A percentile compares a stretch with the other conserved stretches of the same genome.
These are phyloP conservation scores for Bidens hawaiensis DNA, from an alignment of 140 eudicot species.

Conservation along the genomic window DNA sequence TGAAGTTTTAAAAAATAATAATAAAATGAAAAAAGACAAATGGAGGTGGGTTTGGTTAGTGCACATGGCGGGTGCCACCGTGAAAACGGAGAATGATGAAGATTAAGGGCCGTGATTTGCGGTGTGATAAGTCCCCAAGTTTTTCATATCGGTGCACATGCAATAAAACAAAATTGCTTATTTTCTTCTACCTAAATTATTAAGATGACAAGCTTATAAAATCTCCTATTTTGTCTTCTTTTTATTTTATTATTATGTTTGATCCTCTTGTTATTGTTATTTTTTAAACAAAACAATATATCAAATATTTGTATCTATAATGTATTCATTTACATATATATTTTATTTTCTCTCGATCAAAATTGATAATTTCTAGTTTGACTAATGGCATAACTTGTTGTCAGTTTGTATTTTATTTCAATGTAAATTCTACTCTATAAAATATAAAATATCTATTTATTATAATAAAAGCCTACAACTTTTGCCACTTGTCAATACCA, in stretches of 20 bases:
- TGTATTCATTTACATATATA: neutral
- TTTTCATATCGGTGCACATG: conserved; percentile 11
- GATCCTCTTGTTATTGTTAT: neutral
- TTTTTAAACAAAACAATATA: neutral
- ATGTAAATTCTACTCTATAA: too few species aligned
- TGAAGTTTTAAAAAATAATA: too few species aligned
- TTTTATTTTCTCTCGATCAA: neutral
- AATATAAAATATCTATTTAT: too few species aligned
- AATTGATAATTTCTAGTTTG: too few species aligned
- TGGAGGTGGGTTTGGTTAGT: conserved; percentile 17
- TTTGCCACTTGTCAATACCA: too few species aligned
- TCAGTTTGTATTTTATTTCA: too few species aligned
- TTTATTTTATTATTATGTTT: neutral
- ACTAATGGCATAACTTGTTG: too few species aligned
- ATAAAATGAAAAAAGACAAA: conserved; percentile 16
- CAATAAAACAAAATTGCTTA: conserved; percentile 16
- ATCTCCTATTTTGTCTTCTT: neutral
- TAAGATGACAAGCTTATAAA: neutral
- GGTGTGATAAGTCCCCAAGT: neutral
- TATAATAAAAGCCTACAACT: too few species aligned
- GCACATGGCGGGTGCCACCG: conserved; percentile 28
- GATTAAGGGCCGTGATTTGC: conserved; percentile 12
- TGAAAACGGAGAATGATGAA: neutral
- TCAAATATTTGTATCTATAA: neutral
- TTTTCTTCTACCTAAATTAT: conserved; percentile 17